A percentile compares a stretch with the other conserved stretches of the same genome.
Evolutionary conservation across 352 stramenopile species (phyloP).

Genomic region (Pythium apleroticum): DNA sequence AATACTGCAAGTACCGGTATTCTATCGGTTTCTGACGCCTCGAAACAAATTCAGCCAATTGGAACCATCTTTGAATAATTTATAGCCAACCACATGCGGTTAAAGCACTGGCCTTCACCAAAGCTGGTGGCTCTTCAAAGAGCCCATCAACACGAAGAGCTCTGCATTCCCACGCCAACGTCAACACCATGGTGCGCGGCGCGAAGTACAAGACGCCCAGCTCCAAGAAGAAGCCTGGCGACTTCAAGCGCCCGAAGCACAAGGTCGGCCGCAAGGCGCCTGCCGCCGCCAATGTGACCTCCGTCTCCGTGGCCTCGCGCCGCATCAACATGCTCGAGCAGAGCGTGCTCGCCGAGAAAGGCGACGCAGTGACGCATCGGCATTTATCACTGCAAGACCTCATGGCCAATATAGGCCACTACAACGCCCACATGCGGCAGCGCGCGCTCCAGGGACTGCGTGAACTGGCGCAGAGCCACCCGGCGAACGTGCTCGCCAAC

Average conservation of each 20-base stretch:
- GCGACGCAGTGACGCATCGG: constrained; percentile 61
- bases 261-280: constrained; percentile 76
- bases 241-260: constrained; percentile 88
- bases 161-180: background rate
- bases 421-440: constrained; percentile 81
- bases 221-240: constrained; percentile 82
- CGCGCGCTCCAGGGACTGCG: constrained; percentile 62
- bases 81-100: constrained; percentile 12
- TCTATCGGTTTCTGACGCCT: constrained; percentile 6
- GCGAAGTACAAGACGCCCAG: constrained; percentile 41
- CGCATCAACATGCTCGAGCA: constrained; percentile 85
- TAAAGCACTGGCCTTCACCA: constrained; percentile 29
- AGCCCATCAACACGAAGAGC: constrained; percentile 8
- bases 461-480: constrained; percentile 53
- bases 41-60: constrained; percentile 21
- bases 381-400: constrained; percentile 69
- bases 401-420: constrained; percentile 66
- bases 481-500: constrained; percentile 68
- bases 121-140: constrained; percentile 14
- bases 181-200: constrained; percentile 38
- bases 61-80: background rate
- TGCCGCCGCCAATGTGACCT: constrained; percentile 76
- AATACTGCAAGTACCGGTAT: constrained; percentile 20
- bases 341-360: constrained; percentile 73
- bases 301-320: constrained; percentile 66